phyloP scores from a whole-genome alignment of 2,329 filamentous ascomycete species.

The Colletotrichum aenigma region DNA sequence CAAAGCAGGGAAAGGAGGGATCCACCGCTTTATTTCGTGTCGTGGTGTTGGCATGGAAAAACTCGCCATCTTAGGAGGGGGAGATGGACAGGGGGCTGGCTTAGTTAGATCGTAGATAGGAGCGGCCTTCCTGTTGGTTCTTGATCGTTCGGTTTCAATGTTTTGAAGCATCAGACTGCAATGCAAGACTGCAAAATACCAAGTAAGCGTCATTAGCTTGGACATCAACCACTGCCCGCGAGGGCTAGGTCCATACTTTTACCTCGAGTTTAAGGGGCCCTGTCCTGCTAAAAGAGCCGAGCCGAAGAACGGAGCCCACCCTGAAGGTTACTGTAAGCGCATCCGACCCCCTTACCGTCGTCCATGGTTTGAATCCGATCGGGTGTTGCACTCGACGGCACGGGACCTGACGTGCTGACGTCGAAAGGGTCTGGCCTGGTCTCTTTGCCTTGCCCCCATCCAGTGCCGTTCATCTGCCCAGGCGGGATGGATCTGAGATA shows the following conservation, averaged over 20 bases:
- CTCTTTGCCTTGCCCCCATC: not conserved
- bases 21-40: not conserved
- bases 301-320: constrained; percentile 6
- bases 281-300: not conserved
- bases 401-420: not conserved
- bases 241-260: not conserved
- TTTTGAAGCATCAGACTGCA: not conserved
- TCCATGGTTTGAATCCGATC: not conserved
- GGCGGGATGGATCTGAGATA: not conserved
- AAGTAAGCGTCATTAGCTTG: not conserved
- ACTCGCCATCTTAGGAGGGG: not conserved
- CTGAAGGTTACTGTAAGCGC: not conserved
- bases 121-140: not conserved
- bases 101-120: not conserved
- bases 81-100: not conserved
- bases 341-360: constrained; percentile 8
- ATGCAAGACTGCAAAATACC: not conserved
- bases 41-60: not conserved
- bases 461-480: not conserved
- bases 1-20: not conserved
- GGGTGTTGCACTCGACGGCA: constrained; percentile 1
- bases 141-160: not conserved
- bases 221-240: not conserved
- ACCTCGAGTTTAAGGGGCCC: not conserved
- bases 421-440: not conserved